These are phyloP conservation scores for Cryptosporidium meleagridis DNA, from an alignment of 169 alveolate genomes.

Conservation along the genomic window DNA sequence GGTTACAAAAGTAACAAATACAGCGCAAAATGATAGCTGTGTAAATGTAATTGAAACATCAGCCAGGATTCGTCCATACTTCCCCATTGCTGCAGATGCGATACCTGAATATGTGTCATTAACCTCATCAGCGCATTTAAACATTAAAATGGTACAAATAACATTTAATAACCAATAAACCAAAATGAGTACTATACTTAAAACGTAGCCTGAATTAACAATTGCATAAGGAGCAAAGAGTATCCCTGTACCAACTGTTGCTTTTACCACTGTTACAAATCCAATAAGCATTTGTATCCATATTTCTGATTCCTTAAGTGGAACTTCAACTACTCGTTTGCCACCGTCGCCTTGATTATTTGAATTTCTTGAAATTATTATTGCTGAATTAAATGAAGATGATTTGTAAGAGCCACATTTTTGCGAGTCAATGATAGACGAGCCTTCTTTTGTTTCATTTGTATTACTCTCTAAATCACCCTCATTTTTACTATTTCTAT, in stretches of 20 bases:
- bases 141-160: slow-evolving; percentile 44
- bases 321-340: slow-evolving; percentile 17
- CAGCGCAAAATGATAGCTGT: slow-evolving; percentile 44
- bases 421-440: neutral
- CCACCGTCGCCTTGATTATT: neutral
- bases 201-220: slow-evolving; percentile 43
- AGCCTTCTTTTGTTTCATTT: slow-evolving; percentile 2
- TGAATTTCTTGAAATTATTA: neutral
- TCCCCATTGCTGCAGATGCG: slow-evolving; percentile 54
- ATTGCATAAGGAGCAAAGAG: slow-evolving; percentile 58
- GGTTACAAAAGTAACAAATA: slow-evolving; percentile 61
- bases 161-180: slow-evolving; percentile 56
- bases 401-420: slow-evolving; percentile 9
- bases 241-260: slow-evolving; percentile 63
- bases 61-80: slow-evolving; percentile 28
- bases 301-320: slow-evolving; percentile 48
- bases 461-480: slow-evolving; percentile 28
- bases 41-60: slow-evolving; percentile 37
- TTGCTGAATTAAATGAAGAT: neutral
- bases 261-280: slow-evolving; percentile 55
- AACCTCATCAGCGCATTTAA: slow-evolving; percentile 58
- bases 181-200: slow-evolving; percentile 9
- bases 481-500: neutral
- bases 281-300: slow-evolving; percentile 69
- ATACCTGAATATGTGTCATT: slow-evolving; percentile 63